phyloP scores from a whole-genome alignment of 202 grass and related monocot species.

The Tripidium arundinaceum region DNA sequence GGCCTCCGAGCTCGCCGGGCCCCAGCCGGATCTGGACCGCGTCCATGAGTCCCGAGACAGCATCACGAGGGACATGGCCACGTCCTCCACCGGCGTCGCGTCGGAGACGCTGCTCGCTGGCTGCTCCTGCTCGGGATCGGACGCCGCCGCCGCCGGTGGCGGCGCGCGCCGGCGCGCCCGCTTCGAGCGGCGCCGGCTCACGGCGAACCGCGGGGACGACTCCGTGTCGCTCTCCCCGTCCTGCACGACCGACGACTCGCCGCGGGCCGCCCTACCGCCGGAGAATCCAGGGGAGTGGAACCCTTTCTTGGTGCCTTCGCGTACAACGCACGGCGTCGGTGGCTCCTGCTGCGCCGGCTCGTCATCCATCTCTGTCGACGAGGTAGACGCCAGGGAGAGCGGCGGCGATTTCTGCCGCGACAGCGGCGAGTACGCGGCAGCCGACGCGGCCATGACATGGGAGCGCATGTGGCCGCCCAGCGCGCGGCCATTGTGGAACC shows the following conservation, averaged over 20 bases:
- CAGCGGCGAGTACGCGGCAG: background rate
- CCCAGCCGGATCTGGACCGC: conserved; percentile 39
- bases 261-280: background rate
- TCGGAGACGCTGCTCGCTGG: conserved; percentile 66
- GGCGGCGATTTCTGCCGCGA: conserved; percentile 19
- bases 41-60: conserved; percentile 82
- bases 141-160: background rate
- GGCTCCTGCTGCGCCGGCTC: background rate
- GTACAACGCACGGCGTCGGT: conserved; percentile 32
- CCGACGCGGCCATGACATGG: conserved; percentile 53
- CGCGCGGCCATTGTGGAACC: conserved; percentile 80
- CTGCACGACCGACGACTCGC: conserved; percentile 57
- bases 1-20: conserved; percentile 22
- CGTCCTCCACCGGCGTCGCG: conserved; percentile 64
- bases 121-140: conserved; percentile 48
- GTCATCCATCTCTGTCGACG: conserved; percentile 34
- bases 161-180: conserved; percentile 35
- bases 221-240: conserved; percentile 90
- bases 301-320: conserved; percentile 59
- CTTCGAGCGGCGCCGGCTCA: conserved; percentile 58
- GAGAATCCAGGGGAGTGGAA: conserved; percentile 46
- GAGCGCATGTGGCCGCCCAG: conserved; percentile 95
- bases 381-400: conserved; percentile 32
- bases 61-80: conserved; percentile 77
- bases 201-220: conserved; percentile 47